phyloP scores from a whole-genome alignment of 805 yeast genomes.

The Candida methanosorbosa region DNA sequence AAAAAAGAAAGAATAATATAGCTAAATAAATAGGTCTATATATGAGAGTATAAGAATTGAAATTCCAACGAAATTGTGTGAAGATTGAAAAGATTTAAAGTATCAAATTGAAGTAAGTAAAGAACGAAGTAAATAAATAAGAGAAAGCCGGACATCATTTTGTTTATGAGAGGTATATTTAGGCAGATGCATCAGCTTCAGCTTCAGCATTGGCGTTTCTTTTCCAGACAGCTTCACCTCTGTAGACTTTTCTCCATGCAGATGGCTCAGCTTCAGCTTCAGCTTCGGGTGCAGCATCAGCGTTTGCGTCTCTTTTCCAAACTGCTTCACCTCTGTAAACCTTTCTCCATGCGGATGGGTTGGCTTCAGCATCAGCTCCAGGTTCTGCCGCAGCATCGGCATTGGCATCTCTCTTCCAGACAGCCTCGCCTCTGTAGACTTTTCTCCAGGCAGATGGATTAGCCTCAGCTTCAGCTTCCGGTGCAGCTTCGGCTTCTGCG shows the following conservation, averaged over 20 bases:
- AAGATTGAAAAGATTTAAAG: no score
- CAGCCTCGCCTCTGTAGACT: constrained; percentile 11
- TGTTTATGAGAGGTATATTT: no score
- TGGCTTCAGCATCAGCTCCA: no score
- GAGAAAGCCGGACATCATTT: no score
- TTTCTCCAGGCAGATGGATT: constrained; percentile 2
- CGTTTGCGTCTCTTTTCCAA: constrained; percentile 22
- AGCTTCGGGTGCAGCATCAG: constrained; percentile 16
- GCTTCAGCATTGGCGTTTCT: constrained; percentile 25
- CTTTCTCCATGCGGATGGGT: no score
- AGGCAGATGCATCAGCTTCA: constrained; percentile 13
- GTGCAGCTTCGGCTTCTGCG: constrained; percentile 22
- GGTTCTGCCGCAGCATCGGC: constrained; percentile 16
- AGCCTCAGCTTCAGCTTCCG: constrained; percentile 15
- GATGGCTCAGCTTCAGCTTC: no score
- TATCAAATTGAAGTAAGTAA: no score
- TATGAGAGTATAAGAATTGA: no score
- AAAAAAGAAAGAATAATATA: no score
- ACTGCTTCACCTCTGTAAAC: constrained; percentile 9
- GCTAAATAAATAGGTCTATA: no score
- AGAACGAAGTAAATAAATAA: no score
- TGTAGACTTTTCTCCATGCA: constrained; percentile 2
- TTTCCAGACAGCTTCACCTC: constrained; percentile 14
- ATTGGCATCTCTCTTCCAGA: constrained; percentile 16
- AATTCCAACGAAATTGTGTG: no score